A percentile compares a stretch with the other conserved stretches of the same genome.
Evolutionary conservation across 2,329 filamentous ascomycete species (phyloP).

Genomic region (Aspergillus tanneri): DNA sequence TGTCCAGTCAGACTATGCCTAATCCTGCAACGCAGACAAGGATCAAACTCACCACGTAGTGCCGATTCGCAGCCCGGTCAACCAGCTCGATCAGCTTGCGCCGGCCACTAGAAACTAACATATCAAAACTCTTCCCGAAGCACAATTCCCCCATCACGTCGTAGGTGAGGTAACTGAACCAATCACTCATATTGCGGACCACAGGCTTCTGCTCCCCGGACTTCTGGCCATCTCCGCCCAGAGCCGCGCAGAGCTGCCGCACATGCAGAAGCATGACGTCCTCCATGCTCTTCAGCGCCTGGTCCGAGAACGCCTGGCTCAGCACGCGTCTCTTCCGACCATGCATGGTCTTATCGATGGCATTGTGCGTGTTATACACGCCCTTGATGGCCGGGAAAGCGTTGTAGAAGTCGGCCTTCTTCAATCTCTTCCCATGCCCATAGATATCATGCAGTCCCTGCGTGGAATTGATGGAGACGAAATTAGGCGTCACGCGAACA

Average conservation of each 20-base stretch:
- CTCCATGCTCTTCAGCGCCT: constrained; percentile 67
- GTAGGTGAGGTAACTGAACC: constrained; percentile 49
- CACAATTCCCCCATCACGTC: constrained; percentile 54
- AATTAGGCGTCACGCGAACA: constrained; percentile 77
- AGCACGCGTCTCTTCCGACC: constrained; percentile 70
- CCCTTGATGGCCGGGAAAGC: constrained; percentile 66
- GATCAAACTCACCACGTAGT: constrained; percentile 60
- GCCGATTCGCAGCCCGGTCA: constrained; percentile 65
- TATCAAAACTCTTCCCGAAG: constrained; percentile 53
- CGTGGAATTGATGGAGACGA: constrained; percentile 72
- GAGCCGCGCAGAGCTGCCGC: constrained; percentile 59
- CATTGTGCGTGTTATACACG: constrained; percentile 70
- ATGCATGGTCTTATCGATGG: constrained; percentile 66
- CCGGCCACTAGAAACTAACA: constrained; percentile 46
- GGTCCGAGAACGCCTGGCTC: constrained; percentile 69
- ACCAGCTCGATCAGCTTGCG: constrained; percentile 68
- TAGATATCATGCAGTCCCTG: constrained; percentile 52
- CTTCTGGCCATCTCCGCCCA: constrained; percentile 20
- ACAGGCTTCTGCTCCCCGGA: constrained; percentile 21
- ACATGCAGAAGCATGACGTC: constrained; percentile 65
- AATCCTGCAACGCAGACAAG: neutral
- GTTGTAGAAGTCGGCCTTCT: constrained; percentile 70
- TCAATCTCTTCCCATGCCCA: constrained; percentile 40
- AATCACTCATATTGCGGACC: constrained; percentile 37
- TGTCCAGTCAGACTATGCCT: neutral